phyloP scores from a whole-genome alignment of 2,329 filamentous ascomycete species.

The Monosporascus cannonballus region DNA sequence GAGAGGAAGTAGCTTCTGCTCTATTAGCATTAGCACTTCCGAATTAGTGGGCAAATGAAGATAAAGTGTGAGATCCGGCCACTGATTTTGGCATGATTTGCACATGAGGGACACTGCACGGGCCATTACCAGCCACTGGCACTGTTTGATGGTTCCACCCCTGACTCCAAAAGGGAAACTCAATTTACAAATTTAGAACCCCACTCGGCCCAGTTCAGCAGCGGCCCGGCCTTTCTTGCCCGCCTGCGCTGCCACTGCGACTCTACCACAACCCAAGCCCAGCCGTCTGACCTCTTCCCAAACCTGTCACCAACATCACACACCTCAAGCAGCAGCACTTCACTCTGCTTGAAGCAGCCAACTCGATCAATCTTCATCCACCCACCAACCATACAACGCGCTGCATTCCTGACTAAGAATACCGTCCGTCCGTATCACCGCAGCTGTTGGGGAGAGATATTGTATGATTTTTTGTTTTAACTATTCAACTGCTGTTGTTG shows the following conservation, averaged over 20 bases:
- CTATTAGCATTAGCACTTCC: too few relatives aligned
- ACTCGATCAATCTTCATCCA: background rate
- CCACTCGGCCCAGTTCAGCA: too few relatives aligned
- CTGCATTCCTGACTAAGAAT: background rate
- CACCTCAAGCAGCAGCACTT: too few relatives aligned
- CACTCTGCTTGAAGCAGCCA: background rate
- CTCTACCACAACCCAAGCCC: background rate
- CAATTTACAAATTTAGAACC: too few relatives aligned
- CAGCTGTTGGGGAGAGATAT: background rate
- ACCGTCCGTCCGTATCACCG: background rate
- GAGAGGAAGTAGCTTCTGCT: too few relatives aligned
- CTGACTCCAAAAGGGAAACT: too few relatives aligned
- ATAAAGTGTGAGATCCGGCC: background rate
- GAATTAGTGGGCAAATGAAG: too few relatives aligned
- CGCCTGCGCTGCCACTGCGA: too few relatives aligned
- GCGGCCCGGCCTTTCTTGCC: too few relatives aligned
- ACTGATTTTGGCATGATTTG: background rate
- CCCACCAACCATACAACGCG: background rate
- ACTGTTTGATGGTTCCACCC: background rate
- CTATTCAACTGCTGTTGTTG: background rate
- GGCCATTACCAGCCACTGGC: conserved; percentile 1
- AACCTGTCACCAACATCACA: background rate
- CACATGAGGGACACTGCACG: background rate
- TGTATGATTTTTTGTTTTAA: background rate
- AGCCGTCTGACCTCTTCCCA: background rate